phyloP scores from a whole-genome alignment of 345 rosid genomes.

The Hibiscus syriacus region DNA sequence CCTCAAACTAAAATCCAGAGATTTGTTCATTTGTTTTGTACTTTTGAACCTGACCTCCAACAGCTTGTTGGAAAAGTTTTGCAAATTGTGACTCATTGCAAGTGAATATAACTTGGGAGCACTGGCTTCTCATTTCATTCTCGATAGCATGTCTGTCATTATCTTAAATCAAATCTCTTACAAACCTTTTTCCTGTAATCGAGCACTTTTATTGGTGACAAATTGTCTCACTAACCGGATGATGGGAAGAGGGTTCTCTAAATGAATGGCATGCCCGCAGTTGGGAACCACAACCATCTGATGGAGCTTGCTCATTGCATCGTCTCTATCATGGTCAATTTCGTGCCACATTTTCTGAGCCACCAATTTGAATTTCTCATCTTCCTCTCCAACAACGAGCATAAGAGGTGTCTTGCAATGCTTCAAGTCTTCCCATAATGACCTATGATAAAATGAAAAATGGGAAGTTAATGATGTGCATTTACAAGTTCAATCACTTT shows the following conservation, averaged over 20 bases:
- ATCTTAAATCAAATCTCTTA: conserved; percentile 7
- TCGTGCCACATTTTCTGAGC: conserved; percentile 38
- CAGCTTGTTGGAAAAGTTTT: too few species aligned
- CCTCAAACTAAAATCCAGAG: too few species aligned
- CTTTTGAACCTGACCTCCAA: too few species aligned
- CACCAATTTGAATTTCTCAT: conserved; percentile 59
- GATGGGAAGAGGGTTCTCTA: conserved; percentile 71
- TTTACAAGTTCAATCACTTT: too few species aligned
- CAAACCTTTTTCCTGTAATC: conserved; percentile 17
- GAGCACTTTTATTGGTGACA: conserved; percentile 26
- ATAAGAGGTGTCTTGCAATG: conserved; percentile 43
- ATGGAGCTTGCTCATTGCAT: conserved; percentile 5
- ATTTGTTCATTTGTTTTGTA: too few species aligned
- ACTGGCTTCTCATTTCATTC: too few species aligned
- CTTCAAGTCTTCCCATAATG: conserved; percentile 82
- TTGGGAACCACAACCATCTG: conserved; percentile 51
- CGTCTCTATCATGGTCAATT: conserved; percentile 20
- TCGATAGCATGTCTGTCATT: too few species aligned
- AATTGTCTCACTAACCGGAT: conserved; percentile 48
- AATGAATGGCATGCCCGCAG: conserved; percentile 83
- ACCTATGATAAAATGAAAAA: conserved; percentile 28
- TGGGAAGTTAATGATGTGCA: background rate
- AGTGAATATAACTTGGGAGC: too few species aligned
- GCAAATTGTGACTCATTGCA: too few species aligned
- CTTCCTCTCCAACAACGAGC: conserved; percentile 60